These are phyloP conservation scores for Calcarisporium arbuscula DNA, from an alignment of 2,329 filamentous ascomycete genomes.

Conservation along the genomic window DNA sequence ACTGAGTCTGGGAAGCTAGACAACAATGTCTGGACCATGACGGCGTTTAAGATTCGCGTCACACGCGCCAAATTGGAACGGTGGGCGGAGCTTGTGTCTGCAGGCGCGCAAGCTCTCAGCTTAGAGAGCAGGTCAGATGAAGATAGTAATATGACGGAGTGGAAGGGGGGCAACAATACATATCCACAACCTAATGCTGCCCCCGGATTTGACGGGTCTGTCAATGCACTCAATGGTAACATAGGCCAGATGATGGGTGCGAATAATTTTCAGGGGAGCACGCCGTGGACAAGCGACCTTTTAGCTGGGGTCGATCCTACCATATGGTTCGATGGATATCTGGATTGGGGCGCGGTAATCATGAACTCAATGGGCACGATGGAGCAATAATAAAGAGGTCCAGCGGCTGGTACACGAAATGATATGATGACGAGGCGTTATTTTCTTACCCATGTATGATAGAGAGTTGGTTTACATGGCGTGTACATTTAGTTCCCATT, in stretches of 20 bases:
- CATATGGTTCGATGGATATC: conserved; percentile 27
- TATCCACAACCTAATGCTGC: conserved; percentile 3
- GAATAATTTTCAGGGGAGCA: conserved; percentile 17
- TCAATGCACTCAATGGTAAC: conserved; percentile 9
- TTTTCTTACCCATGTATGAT: no score
- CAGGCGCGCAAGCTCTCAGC: conserved; percentile 21
- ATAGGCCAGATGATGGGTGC: neutral
- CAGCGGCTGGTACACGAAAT: no score
- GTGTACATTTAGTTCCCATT: no score
- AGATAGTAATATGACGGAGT: conserved; percentile 7
- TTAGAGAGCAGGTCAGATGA: conserved; percentile 9
- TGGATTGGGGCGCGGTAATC: conserved; percentile 26
- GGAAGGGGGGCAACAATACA: conserved; percentile 8
- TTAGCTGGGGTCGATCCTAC: conserved; percentile 27
- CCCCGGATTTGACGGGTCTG: conserved; percentile 5
- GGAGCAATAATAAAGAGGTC: conserved; percentile 19
- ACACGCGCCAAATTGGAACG: conserved; percentile 39
- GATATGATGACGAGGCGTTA: no score
- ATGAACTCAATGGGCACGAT: conserved; percentile 23
- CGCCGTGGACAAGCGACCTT: conserved; percentile 24
- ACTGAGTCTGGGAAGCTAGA: conserved; percentile 28
- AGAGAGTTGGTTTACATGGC: no score
- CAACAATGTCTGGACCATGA: conserved; percentile 42
- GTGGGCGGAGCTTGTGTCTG: conserved; percentile 39
- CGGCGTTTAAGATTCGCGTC: conserved; percentile 40